Evolutionary conservation across 306 rosid species (phyloP).

Genomic region (Corylus americana): DNA sequence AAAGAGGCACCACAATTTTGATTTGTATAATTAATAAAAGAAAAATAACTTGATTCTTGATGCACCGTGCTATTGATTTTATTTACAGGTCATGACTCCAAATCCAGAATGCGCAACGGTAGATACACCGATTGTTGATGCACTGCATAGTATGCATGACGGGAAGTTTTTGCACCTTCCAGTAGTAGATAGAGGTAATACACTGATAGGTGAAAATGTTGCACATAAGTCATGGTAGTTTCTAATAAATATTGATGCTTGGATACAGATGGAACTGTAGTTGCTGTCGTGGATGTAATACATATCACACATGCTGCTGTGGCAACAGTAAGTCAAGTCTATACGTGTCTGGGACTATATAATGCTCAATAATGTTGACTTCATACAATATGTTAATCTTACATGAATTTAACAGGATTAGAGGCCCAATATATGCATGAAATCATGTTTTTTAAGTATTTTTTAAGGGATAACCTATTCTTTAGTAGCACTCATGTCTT

Average conservation of each 20-base stretch:
- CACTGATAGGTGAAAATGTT: not conserved
- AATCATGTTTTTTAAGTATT: not conserved
- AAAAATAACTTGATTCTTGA: not conserved
- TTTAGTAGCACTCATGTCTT: not conserved
- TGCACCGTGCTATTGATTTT: slow-evolving; percentile 18
- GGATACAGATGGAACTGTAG: slow-evolving; percentile 71
- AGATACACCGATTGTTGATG: slow-evolving; percentile 93
- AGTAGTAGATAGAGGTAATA: slow-evolving; percentile 76
- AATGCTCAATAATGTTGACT: slow-evolving; percentile 9
- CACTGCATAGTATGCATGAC: slow-evolving; percentile 90
- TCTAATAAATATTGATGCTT: slow-evolving; percentile 35
- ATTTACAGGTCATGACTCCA: slow-evolving; percentile 84
- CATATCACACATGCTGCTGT: slow-evolving; percentile 93
- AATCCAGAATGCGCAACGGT: slow-evolving; percentile 84
- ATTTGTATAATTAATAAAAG: not conserved
- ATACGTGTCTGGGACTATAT: slow-evolving; percentile 29
- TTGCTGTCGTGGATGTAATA: slow-evolving; percentile 80
- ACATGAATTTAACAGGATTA: slow-evolving; percentile 23
- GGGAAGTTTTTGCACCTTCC: slow-evolving; percentile 95
- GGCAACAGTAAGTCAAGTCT: slow-evolving; percentile 70
- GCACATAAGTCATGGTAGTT: slow-evolving; percentile 14
- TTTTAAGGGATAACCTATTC: not conserved
- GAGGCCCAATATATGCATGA: slow-evolving; percentile 1
- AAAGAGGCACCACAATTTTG: not conserved
- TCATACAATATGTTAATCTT: slow-evolving; percentile 1